Base-by-base conservation (phyloP, 2,329 filamentous ascomycete species). In the Aspergillus sp. region DNA sequence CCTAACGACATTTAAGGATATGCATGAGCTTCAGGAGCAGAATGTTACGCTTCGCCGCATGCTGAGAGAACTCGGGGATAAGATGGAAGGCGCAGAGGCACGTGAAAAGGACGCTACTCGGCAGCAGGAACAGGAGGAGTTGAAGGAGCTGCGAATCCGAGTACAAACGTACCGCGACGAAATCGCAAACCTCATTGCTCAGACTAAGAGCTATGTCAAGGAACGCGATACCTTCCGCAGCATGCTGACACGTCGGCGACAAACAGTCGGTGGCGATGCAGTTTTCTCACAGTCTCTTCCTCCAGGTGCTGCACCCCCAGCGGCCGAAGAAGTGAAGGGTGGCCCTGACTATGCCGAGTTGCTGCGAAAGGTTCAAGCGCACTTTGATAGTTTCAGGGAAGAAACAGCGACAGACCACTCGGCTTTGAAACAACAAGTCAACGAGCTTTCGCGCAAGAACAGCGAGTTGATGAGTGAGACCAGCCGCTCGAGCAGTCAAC, bases 211-310 rank as follows among this genome's bases (percentile, higher is more conserved):
- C 72, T 96, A 96, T 73, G 91, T 95, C 71, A 91, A 92, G 67
- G 95, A 99, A 77, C 88, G 95, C 61, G 93, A 99, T 71, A 97
- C 97, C 85, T 98, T 97, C 87, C 88, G 93, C 20, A 91, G 93
- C 52, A 93, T 98, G 80, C 84, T 97, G 30, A 90, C 93, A 64
- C 90, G 95, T 61, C 83, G 86, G 57, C 85, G 86, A 17, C 83
- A 86, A 74, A 87, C 76, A 71, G 81, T 69, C 68, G 83, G 69
- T 70, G 84, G 71, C 42, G 82, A 84, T 15, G 87, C 87, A 1
- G 81, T 87, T 49, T 87, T 96, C 68, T 90, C 89, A 1, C 86
- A 88, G 65, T 90, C 89, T 17, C 76, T 89, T 32, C 85, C 88
- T 58, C 82, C 84, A 39, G 78, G 78, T 49, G 75, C 76, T 38